These are phyloP conservation scores for Termitomyces heimii DNA, from an alignment of 768 basidiomycete species.

Conservation along the genomic window DNA sequence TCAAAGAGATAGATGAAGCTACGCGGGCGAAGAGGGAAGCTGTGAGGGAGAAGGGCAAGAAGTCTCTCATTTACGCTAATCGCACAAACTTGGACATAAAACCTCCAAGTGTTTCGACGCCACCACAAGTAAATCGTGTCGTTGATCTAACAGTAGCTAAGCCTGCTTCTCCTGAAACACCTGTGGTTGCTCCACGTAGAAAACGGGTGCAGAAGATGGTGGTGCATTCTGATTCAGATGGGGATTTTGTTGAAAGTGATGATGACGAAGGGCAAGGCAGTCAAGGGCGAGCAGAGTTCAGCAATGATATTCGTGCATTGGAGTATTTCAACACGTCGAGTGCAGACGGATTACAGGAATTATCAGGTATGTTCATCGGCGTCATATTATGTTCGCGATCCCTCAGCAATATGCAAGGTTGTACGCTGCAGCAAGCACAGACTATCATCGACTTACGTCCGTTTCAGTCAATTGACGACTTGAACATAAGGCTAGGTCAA, in stretches of 20 bases:
- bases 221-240: constrained; percentile 65
- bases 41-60: constrained; percentile 70
- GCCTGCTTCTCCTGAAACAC: constrained; percentile 24
- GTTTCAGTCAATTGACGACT: constrained; percentile 69
- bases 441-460: constrained; percentile 76
- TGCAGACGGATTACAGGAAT: constrained; percentile 61
- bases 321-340: constrained; percentile 64
- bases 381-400: not conserved
- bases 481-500: constrained; percentile 71
- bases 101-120: constrained; percentile 28
- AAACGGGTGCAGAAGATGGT: constrained; percentile 55
- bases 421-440: constrained; percentile 74
- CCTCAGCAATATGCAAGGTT: constrained; percentile 42
- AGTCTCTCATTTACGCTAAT: constrained; percentile 78
- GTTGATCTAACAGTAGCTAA: constrained; percentile 30
- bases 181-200: constrained; percentile 38
- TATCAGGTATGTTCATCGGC: constrained; percentile 51
- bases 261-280: constrained; percentile 31
- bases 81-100: constrained; percentile 46
- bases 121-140: constrained; percentile 32
- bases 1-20: constrained; percentile 72
- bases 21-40: constrained; percentile 59
- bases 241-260: constrained; percentile 43
- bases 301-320: constrained; percentile 47
- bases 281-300: constrained; percentile 24